A percentile compares a stretch with the other conserved stretches of the same genome.
Conservation (phyloP, 108 stramenopile species). For the Hondaea fermentalgiana region DNA sequence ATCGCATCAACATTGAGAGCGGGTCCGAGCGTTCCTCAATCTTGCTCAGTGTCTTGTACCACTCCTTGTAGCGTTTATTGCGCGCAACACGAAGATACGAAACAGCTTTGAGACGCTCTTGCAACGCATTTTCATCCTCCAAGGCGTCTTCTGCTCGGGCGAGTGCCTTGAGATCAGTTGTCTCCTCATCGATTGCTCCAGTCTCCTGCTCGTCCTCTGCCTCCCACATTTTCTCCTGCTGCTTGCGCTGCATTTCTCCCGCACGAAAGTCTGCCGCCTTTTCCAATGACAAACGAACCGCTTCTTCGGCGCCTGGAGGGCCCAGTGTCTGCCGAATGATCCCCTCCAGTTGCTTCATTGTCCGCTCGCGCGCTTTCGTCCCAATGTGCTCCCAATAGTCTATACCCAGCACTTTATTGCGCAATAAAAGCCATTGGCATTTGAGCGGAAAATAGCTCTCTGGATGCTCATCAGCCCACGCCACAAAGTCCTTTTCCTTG, state of each 20-base stretch:
- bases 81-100: not conserved
- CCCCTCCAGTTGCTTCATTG: not conserved
- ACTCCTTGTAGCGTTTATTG: not conserved
- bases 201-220: not conserved
- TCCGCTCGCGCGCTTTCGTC: not conserved
- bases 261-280: not conserved
- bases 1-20: not conserved
- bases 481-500: not conserved
- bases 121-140: not conserved
- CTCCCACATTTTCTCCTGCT: not conserved
- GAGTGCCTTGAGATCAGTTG: too few species aligned
- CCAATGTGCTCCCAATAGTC: slow-evolving; percentile 1
- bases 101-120: not conserved
- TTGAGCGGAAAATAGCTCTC: not conserved
- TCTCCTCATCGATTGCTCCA: not conserved
- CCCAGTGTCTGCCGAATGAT: not conserved
- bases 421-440: not conserved
- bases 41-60: not conserved
- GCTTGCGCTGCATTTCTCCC: not conserved
- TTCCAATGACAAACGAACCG: not conserved
- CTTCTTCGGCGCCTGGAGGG: not conserved
- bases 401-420: not conserved
- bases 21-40: not conserved
- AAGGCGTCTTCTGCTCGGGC: too few species aligned
- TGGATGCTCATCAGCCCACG: not conserved